Conservation (phyloP, 345 rosid species). For the Leavenworthia alabamica region DNA sequence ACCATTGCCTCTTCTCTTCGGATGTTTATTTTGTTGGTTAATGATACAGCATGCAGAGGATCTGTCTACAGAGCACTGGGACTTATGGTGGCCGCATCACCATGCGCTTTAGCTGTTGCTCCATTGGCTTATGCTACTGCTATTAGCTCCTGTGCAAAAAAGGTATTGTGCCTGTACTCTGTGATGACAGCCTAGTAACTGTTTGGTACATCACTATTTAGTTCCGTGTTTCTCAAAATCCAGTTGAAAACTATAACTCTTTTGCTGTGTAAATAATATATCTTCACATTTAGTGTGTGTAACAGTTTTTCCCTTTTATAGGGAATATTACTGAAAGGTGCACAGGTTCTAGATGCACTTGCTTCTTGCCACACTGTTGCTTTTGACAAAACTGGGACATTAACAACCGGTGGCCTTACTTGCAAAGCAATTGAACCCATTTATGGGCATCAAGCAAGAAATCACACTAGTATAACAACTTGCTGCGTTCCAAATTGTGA, state of each 20-base stretch:
- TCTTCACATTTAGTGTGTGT: background rate
- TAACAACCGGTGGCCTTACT: conserved; percentile 92
- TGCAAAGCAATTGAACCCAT: conserved; percentile 95
- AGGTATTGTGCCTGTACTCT: conserved; percentile 42
- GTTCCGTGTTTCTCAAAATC: background rate
- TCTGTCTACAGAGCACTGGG: conserved; percentile 89
- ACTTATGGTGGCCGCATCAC: conserved; percentile 96
- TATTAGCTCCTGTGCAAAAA: conserved; percentile 86
- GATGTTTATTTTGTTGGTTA: conserved; percentile 1
- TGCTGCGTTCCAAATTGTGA: conserved; percentile 92
- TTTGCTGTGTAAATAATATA: background rate
- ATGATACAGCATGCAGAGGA: conserved; percentile 76
- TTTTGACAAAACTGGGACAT: conserved; percentile 98
- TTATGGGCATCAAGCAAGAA: conserved; percentile 58
- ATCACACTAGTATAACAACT: conserved; percentile 26
- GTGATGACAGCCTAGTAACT: background rate
- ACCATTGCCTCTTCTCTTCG: background rate
- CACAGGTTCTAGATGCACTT: conserved; percentile 87
- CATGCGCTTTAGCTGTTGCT: conserved; percentile 97
- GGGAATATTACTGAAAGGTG: conserved; percentile 98
- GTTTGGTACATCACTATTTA: background rate
- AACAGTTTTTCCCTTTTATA: conserved; percentile 20
- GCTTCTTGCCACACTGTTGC: conserved; percentile 89
- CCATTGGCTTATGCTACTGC: conserved; percentile 98
- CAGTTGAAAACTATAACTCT: background rate